These are phyloP conservation scores for Rhizopogon rudus DNA, from an alignment of 768 basidiomycete species.

Conservation along the genomic window DNA sequence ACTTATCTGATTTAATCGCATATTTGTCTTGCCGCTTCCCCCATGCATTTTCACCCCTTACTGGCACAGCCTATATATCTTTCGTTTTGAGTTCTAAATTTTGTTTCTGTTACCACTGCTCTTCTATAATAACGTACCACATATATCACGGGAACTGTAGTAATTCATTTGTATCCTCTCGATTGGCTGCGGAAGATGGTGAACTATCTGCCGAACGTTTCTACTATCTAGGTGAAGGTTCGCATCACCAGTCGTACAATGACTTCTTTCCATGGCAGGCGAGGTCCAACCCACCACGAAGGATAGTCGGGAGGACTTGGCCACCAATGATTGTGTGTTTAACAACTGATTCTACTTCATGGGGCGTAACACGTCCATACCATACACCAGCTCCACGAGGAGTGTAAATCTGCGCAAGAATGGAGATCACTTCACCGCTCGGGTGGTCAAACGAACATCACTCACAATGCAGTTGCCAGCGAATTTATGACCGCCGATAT, in stretches of 20 bases:
- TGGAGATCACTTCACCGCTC: neutral
- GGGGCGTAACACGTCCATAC: constrained; percentile 91
- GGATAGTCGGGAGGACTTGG: constrained; percentile 74
- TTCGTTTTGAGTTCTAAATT: neutral
- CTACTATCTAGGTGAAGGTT: neutral
- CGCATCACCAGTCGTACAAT: constrained; percentile 65
- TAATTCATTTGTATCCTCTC: constrained; percentile 6
- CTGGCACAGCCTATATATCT: neutral
- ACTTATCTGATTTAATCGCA: constrained; percentile 3
- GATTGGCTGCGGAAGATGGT: neutral
- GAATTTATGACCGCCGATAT: constrained; percentile 92
- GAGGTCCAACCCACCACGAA: constrained; percentile 85
- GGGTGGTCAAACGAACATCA: constrained; percentile 11
- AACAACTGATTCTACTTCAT: constrained; percentile 83
- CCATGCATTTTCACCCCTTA: constrained; percentile 1
- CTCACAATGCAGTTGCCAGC: constrained; percentile 88
- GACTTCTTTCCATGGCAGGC: constrained; percentile 60
- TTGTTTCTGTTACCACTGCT: constrained; percentile 3
- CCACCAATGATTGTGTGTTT: constrained; percentile 85
- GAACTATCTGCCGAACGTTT: neutral
- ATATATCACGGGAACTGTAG: constrained; percentile 20
- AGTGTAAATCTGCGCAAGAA: constrained; percentile 63
- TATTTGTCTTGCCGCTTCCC: constrained; percentile 2
- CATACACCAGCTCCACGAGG: constrained; percentile 84
- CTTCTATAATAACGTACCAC: constrained; percentile 21